Conservation (phyloP, 371 early-diverging fungal species). For the Haplosporangium sp. region DNA sequence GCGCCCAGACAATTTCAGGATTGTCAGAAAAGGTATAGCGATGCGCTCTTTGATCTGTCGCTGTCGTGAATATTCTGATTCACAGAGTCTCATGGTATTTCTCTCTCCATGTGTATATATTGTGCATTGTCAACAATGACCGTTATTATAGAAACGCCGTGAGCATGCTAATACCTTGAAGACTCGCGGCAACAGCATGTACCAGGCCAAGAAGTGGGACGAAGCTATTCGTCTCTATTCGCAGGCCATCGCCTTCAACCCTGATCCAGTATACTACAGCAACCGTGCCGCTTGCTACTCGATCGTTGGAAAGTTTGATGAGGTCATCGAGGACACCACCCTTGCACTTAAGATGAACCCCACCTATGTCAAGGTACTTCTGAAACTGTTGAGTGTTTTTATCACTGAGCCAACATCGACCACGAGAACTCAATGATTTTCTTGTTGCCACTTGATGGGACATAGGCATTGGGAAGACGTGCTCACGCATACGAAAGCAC, state of each 20-base stretch:
- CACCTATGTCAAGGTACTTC: slow-evolving; percentile 75
- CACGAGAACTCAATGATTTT: background rate
- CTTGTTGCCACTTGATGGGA: background rate
- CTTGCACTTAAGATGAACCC: slow-evolving; percentile 83
- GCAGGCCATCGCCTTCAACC: slow-evolving; percentile 83
- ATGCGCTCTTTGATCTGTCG: background rate
- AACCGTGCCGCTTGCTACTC: slow-evolving; percentile 96
- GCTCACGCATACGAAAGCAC: slow-evolving; percentile 85
- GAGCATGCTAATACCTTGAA: slow-evolving; percentile 83
- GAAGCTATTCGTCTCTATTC: slow-evolving; percentile 91
- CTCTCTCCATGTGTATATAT: background rate
- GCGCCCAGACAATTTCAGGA: slow-evolving; percentile 67
- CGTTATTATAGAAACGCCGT: slow-evolving; percentile 61
- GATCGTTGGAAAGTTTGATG: slow-evolving; percentile 74
- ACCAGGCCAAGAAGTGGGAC: slow-evolving; percentile 81
- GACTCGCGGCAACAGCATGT: slow-evolving; percentile 89
- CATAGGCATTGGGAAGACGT: slow-evolving; percentile 81
- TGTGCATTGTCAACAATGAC: background rate
- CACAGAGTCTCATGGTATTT: background rate
- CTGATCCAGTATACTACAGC: slow-evolving; percentile 88
- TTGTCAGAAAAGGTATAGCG: slow-evolving; percentile 61
- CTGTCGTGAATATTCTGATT: background rate
- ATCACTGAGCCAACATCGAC: background rate
- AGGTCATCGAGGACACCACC: slow-evolving; percentile 80
- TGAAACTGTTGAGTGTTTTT: background rate